Conservation (phyloP, 257 asterid genomes). For the Solanum piurae region DNA sequence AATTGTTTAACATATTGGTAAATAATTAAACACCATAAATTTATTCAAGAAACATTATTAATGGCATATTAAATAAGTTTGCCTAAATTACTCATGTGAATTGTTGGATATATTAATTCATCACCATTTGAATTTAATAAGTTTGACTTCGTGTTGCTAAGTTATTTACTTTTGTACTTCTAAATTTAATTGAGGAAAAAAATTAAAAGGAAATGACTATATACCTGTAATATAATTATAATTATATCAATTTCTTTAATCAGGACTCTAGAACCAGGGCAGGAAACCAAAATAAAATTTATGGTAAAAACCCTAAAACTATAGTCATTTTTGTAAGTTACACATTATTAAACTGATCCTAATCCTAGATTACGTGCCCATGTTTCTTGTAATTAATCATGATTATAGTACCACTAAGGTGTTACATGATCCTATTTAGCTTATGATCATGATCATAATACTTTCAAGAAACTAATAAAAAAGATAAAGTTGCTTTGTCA, state of each 20-base stretch:
- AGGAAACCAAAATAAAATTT: too few species aligned
- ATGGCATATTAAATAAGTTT: not conserved
- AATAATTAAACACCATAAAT: not conserved
- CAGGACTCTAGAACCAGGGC: rapidly evolving
- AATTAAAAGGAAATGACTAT: not conserved
- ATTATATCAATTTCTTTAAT: not conserved
- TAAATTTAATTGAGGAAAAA: not conserved
- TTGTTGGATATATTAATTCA: not conserved
- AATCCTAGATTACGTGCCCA: not conserved
- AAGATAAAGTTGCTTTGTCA: not conserved
- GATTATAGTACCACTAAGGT: not conserved
- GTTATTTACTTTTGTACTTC: not conserved
- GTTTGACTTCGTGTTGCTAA: not conserved
- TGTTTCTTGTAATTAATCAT: not conserved
- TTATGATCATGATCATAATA: not conserved
- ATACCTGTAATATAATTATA: not conserved
- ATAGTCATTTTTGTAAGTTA: too few species aligned
- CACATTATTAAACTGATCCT: not conserved
- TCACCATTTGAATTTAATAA: not conserved
- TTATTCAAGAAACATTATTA: not conserved
- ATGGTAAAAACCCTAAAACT: not conserved
- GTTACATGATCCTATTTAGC: not conserved
- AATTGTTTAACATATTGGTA: not conserved
- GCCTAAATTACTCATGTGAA: not conserved
- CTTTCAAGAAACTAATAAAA: not conserved